Conservation (phyloP, 192 early-diverging fungal genomes). For the Coemansia sp. region DNA sequence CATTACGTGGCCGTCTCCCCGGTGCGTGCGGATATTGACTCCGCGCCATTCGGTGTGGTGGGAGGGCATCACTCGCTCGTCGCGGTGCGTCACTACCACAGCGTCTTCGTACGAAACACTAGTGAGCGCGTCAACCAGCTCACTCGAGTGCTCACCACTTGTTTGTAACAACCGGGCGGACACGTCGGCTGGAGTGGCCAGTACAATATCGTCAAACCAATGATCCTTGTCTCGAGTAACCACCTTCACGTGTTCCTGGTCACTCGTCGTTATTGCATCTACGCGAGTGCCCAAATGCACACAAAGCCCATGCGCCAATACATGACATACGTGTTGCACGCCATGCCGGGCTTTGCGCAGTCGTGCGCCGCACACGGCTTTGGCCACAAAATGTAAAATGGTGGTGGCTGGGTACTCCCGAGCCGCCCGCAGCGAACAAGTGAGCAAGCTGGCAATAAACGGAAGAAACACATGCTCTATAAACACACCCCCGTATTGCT, state of each 20-base stretch:
- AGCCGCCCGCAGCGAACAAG: conserved; percentile 41
- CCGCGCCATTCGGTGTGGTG: conserved; percentile 39
- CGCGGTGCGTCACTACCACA: conserved; percentile 41
- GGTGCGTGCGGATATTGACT: conserved; percentile 44
- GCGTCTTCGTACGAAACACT: conserved; percentile 48
- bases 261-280: conserved; percentile 5
- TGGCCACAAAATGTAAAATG: conserved; percentile 36
- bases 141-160: not conserved
- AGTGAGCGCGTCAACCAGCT: conserved; percentile 34
- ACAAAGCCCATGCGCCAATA: conserved; percentile 9
- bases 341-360: conserved; percentile 43
- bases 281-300: conserved; percentile 20
- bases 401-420: conserved; percentile 41
- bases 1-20: conserved; percentile 16
- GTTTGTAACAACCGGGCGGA: conserved; percentile 17
- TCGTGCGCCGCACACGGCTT: conserved; percentile 31
- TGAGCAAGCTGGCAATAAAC: conserved; percentile 45
- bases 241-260: not conserved
- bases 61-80: conserved; percentile 48
- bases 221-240: conserved; percentile 11
- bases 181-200: conserved; percentile 45
- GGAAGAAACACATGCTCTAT: conserved; percentile 31
- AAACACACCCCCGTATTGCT: conserved; percentile 24
- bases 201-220: conserved; percentile 34
- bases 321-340: conserved; percentile 37